Base-by-base conservation (phyloP, 2,329 filamentous ascomycete species). In the Xylaria polymorpha region DNA sequence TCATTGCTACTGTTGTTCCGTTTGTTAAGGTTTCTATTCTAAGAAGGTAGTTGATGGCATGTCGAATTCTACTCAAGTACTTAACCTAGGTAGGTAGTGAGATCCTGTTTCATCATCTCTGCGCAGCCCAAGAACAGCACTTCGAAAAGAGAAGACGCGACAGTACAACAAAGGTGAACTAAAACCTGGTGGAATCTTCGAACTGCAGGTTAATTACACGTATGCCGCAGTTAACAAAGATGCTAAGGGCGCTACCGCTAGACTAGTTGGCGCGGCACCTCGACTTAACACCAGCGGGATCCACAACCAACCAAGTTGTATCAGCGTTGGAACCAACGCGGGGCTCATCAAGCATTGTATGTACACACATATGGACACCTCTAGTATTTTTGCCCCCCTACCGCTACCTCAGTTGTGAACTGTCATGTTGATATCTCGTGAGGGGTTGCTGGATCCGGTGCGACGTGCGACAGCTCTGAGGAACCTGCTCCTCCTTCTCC, bases 231-330 rank as follows among this genome's bases (percentile, higher is more conserved):
- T 48, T 60, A 25, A 46, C 15, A 48, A 46, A 44, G 25, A 56
- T 56, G 50, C 61, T 57, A 64, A 46, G 59, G 43, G 41, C 56
- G 41, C 48, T 64, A 64, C 53, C 35, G 35, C n/a, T 41, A 22
- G 35, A 41, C 53, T 41, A 41, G 41, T 50, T 60, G 60, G 43
- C 25, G 37, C 53, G 44, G 55, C 55, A 59, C 65, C 55, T 64
- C 25, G 44, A 46, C 44, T 53, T 25, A 51, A 51, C 25, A 55
- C 20, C 61, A 15, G 25, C n/a, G 48, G 32, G 61, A 43, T n/a
- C 66, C 66, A 61, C 61, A 60, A 48, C 39, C 61, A 60, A 48
- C 39, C 8, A 53, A 61, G 63, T 55, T 55, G 62, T 64, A 56
- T 50, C 61, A 32, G 41, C 39, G 41, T 48, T 37, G 39, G 39